phyloP scores from a whole-genome alignment of 768 basidiomycete species.

The Hemileccinum impolitum region DNA sequence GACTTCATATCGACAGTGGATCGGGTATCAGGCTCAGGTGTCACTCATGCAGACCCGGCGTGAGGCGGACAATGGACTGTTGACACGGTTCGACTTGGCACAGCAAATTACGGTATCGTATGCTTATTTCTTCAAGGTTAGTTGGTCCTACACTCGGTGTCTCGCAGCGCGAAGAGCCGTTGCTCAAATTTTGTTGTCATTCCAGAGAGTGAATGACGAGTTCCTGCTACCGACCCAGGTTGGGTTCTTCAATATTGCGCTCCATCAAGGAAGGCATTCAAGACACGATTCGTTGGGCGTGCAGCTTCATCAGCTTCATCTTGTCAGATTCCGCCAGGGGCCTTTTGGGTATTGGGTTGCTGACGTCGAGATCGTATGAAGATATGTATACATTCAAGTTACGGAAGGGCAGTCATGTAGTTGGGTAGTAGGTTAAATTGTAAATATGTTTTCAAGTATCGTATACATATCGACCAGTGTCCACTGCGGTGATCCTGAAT shows the following conservation, averaged over 20 bases:
- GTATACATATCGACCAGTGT: no score
- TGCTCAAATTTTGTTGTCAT: not conserved
- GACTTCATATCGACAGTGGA: not conserved
- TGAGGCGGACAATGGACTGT: not conserved
- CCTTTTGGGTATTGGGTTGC: not conserved
- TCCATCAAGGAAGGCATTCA: constrained; percentile 1
- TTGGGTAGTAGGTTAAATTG: no score
- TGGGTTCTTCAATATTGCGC: constrained; percentile 3
- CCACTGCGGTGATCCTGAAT: no score
- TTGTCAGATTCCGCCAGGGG: not conserved
- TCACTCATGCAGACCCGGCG: not conserved
- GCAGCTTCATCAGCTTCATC: not conserved
- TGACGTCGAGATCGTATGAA: constrained; percentile 1
- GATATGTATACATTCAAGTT: not conserved
- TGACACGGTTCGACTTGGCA: not conserved
- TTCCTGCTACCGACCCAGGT: not conserved
- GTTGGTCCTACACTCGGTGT: not conserved
- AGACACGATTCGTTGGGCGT: constrained; percentile 3
- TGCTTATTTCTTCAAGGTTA: not conserved
- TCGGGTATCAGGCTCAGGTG: not conserved
- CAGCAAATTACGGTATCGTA: not conserved
- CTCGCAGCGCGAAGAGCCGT: not conserved
- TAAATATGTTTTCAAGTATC: no score
- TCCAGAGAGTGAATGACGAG: not conserved
- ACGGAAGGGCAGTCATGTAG: no score